Percentiles rank a stretch among this genome's conserved stretches.
These are phyloP conservation scores for Penstemon barbatus DNA, from an alignment of 257 asterid genomes.

Conservation along the genomic window DNA sequence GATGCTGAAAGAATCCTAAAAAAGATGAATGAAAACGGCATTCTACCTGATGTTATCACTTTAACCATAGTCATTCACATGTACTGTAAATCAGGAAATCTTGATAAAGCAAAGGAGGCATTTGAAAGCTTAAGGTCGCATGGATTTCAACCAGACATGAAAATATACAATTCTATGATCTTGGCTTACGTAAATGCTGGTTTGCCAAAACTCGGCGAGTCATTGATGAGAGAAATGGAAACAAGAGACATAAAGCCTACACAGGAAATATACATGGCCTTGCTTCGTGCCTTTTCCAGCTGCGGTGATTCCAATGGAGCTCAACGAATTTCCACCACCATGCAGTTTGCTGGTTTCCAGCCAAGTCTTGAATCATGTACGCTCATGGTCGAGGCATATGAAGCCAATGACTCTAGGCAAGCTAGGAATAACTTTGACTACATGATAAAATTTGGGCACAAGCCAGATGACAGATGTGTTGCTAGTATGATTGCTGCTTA, in stretches of 20 bases:
- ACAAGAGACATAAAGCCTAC: constrained; percentile 48
- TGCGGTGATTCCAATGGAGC: constrained; percentile 43
- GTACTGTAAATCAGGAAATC: constrained; percentile 70
- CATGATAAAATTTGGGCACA: constrained; percentile 58
- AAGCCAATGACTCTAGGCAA: constrained; percentile 33
- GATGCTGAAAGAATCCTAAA: constrained; percentile 75
- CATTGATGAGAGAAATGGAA: constrained; percentile 62
- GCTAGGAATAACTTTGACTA: constrained; percentile 54
- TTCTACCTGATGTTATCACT: constrained; percentile 59
- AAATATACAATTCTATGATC: constrained; percentile 60
- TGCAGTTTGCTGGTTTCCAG: constrained; percentile 55
- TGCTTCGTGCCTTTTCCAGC: constrained; percentile 56
- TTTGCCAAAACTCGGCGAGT: constrained; percentile 41
- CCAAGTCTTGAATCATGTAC: constrained; percentile 52
- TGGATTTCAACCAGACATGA: constrained; percentile 65
- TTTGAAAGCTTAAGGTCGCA: constrained; percentile 47
- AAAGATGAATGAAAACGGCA: constrained; percentile 71
- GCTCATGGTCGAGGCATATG: constrained; percentile 63
- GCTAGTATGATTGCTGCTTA: constrained; percentile 68
- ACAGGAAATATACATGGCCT: constrained; percentile 59
- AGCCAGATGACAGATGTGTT: constrained; percentile 80
- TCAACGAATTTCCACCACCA: constrained; percentile 40
- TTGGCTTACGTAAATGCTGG: constrained; percentile 69
- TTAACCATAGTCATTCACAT: constrained; percentile 52
- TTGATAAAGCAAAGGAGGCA: constrained; percentile 52